Conservation (phyloP, 495 filamentous ascomycete species). For the Collariella sp. region DNA sequence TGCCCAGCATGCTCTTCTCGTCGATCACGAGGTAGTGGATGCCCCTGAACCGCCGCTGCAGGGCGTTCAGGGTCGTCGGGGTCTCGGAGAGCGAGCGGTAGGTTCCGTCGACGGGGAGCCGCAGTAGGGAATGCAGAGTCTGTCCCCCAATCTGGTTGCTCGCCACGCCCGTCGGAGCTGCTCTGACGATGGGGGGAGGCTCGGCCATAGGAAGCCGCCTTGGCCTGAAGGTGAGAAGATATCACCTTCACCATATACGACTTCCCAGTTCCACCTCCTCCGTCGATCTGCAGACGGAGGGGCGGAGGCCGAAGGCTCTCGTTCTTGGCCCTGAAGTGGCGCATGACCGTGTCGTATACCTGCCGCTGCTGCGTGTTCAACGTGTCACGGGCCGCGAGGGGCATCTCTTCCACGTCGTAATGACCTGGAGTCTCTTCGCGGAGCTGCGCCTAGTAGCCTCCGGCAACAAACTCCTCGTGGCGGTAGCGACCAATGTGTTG, state of each 20-base stretch:
- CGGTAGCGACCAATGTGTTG: background rate
- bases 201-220: background rate
- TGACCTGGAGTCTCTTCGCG: background rate
- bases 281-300: background rate
- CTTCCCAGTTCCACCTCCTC: background rate
- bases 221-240: background rate
- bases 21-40: conserved; percentile 1
- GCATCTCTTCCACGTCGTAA: background rate
- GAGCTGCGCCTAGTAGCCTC: conserved; percentile 1
- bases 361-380: conserved; percentile 1
- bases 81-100: background rate
- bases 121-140: background rate
- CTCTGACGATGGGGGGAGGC: background rate
- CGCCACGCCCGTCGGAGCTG: background rate
- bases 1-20: conserved; percentile 1
- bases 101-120: background rate
- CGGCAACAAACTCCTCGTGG: background rate
- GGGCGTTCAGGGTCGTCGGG: background rate
- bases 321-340: background rate
- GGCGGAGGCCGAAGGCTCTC: background rate
- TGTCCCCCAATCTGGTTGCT: background rate
- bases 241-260: conserved; percentile 2
- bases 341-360: conserved; percentile 1
- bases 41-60: conserved; percentile 1
- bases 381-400: background rate